Base-by-base conservation (phyloP, 495 filamentous ascomycete species). In the Pyronema omphalodes region DNA sequence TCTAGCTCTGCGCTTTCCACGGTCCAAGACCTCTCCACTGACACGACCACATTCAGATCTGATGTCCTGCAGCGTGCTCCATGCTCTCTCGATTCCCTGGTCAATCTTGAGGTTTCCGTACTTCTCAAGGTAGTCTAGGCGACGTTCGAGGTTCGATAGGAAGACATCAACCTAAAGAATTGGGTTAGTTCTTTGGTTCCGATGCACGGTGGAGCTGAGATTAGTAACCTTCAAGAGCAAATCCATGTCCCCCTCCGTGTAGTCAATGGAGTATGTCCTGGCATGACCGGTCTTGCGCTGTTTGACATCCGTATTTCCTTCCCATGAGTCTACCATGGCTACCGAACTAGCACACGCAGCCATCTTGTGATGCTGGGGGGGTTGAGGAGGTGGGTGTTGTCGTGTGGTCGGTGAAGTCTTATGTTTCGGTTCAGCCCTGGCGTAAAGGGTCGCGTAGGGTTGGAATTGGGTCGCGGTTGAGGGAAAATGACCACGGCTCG, bases 1-100 rank as follows among this genome's bases (percentile, higher is more conserved):
- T 58, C 82, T 81, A 39, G 93, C 84, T 45, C 86, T 76, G 57
- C 84, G 79, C 52, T 82, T 80, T 23, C 91, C 88, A 44, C 85
- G 84, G 33, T 84, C 93, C 66, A 95, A 82, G 39, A 94, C 74
- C 57, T 87, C 88, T 54, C 84, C 88, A 7, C 88, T 93, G n/a
- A 88, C 85, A 54, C 87, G 76, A 6, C 84, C 86, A 66, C 91
- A 99, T 56, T 84, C 80, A 57, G 83, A 79, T 54, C 86, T 77
- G 3, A 99, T 87, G 11, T 88, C 83, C 61, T 89, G 83, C 11
- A 99, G 70, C 0, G 88, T 91, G 5, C 78, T 70, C 66, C 93
- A 89, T 14, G 88, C 88, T 46, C 83, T 75, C 37, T 78, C 77
- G 49, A 96, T 79, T 53, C 85, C 81, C 17, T 83, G 70, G 65